Evolutionary conservation across 139 green algal species (phyloP), one percentile per base, ranked within the genome.

Genomic region (Chlorella sp.): DNA sequence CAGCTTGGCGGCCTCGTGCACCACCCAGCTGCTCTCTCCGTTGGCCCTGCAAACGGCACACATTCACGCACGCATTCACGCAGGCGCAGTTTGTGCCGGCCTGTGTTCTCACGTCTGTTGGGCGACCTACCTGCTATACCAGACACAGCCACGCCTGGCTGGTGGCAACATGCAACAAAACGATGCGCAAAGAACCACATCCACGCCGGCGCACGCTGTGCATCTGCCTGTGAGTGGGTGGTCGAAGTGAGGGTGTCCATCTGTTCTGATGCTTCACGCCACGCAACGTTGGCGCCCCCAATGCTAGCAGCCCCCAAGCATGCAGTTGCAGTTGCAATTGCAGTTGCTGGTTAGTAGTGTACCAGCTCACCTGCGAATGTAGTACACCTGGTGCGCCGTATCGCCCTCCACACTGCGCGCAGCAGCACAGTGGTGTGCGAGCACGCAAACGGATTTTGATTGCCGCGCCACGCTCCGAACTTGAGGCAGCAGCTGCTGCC

Each of bases 371-470:
- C 68, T 69, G 1, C 71, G 72, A 31, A 87, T 67, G 72, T 85
- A 88, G 63, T 77, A 89, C 73, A 88, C 83, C 73, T 92, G 88
- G 31, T 69, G 69, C 49, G 78, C 80, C n/a, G 32, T 49, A 22
- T 81, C 79, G 1, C 50, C 49, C 3, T 78, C 55, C 10, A 49
- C 20, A 33, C 32, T 62, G 68, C n/a, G 65, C 65, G 24, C 31
- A 51, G 17, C 27, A 42, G 31, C 10, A 49, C 63, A 5, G 27
- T 29, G 30, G 31, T 36, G 5, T 59, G 34, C 66, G 6, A 26
- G 29, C 4, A 3, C 10, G 62, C 62, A 42, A 6, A 29, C 5
- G 5, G n/a, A n/a, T n/a, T n/a, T n/a, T n/a, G n/a, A n/a, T n/a
- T n/a, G n/a, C n/a, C n/a, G n/a, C n/a, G n/a, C n/a, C n/a, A n/a